phyloP scores from a whole-genome alignment of 345 rosid species.

The Salix udensis region DNA sequence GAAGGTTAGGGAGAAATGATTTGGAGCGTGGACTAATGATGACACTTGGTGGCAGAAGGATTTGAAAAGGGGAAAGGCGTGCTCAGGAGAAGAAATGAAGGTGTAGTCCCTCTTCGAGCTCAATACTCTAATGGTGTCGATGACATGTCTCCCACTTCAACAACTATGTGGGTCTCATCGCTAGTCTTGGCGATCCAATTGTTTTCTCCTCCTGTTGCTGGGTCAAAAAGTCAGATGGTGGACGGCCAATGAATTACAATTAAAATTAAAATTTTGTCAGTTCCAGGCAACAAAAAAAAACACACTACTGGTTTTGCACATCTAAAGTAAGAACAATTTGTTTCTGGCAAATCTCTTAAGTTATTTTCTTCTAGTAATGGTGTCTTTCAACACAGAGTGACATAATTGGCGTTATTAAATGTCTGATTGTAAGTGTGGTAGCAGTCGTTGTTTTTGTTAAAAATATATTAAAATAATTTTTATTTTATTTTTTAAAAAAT shows the following conservation, averaged over 20 bases:
- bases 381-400: not conserved
- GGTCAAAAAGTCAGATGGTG: not conserved
- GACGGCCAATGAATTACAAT: not conserved
- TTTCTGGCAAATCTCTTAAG: not conserved
- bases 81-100: conserved; percentile 24
- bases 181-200: not conserved
- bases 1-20: conserved; percentile 45
- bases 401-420: not conserved
- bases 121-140: conserved; percentile 20
- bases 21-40: conserved; percentile 48
- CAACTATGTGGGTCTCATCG: conserved; percentile 38
- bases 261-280: no score
- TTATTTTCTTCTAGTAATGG: not conserved
- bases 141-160: conserved; percentile 45
- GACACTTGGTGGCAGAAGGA: conserved; percentile 19
- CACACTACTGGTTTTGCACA: not conserved
- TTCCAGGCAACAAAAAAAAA: no score
- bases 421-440: no score
- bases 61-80: conserved; percentile 30
- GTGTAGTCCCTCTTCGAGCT: conserved; percentile 1
- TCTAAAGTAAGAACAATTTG: not conserved
- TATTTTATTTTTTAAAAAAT: no score
- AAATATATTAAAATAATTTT: no score
- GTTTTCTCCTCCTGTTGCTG: not conserved
- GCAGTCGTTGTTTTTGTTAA: no score